Evolutionary conservation across 495 filamentous ascomycete genomes (phyloP).

Genomic region (Parachaetomium inaequale): DNA sequence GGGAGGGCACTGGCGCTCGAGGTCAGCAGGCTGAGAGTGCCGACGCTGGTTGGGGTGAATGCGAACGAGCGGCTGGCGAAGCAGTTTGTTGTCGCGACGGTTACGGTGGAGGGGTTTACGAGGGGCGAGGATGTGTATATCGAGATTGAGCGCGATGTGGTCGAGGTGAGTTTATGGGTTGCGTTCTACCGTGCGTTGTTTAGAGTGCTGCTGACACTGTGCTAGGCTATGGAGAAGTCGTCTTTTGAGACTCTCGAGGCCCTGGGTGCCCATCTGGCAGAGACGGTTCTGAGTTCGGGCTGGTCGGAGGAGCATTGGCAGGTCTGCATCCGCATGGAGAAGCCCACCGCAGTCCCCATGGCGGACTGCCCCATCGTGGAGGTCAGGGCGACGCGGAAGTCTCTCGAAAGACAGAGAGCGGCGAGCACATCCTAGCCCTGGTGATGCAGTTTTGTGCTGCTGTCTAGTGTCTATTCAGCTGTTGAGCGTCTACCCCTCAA

Average conservation of each 20-base stretch:
- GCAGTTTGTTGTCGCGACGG: conserved; percentile 55
- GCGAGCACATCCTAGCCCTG: neutral
- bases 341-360: conserved; percentile 56
- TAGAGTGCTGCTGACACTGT: conserved; percentile 18
- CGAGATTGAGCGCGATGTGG: conserved; percentile 46
- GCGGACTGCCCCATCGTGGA: conserved; percentile 57
- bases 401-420: neutral
- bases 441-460: neutral
- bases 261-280: conserved; percentile 46
- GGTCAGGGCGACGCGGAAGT: conserved; percentile 32
- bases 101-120: conserved; percentile 50
- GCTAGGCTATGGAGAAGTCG: conserved; percentile 52
- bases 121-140: conserved; percentile 41
- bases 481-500: neutral
- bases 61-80: conserved; percentile 53
- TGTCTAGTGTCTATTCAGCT: neutral
- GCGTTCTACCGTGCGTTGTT: neutral
- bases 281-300: conserved; percentile 31
- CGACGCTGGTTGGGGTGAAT: conserved; percentile 60
- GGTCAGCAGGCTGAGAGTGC: conserved; percentile 45
- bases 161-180: conserved; percentile 40
- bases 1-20: conserved; percentile 35
- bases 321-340: conserved; percentile 52
- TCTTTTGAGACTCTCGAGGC: conserved; percentile 63
- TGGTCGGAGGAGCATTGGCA: conserved; percentile 31